Percentiles rank a stretch among this genome's conserved stretches.
Evolutionary conservation across 2,329 filamentous ascomycete species (phyloP).

Genomic region (Talaromyces sp.): DNA sequence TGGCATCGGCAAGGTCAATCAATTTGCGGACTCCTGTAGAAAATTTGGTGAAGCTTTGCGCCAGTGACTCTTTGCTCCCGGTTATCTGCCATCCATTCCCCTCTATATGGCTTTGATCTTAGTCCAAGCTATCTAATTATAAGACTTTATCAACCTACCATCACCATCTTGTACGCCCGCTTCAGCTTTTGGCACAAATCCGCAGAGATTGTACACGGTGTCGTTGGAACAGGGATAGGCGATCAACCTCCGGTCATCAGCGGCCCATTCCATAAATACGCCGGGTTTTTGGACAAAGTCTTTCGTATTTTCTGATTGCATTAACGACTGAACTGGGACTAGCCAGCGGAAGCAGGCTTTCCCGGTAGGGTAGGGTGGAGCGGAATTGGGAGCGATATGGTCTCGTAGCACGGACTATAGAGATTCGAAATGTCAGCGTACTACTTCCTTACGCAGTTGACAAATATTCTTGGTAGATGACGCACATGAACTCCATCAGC

Average conservation of each 20-base stretch:
- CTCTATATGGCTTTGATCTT: not conserved
- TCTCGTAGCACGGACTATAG: constrained; percentile 27
- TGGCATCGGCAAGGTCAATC: constrained; percentile 28
- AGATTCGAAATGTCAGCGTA: too few species aligned
- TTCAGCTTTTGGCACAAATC: constrained; percentile 47
- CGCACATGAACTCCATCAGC: constrained; percentile 31
- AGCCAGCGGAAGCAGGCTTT: constrained; percentile 32
- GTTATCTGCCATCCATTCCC: not conserved
- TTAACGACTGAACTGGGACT: constrained; percentile 23
- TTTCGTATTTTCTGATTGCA: not conserved
- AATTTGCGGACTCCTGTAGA: not conserved
- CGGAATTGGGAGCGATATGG: constrained; percentile 22
- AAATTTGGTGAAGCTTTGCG: not conserved
- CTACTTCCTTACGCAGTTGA: too few species aligned
- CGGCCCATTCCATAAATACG: constrained; percentile 45
- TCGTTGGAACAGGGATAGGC: constrained; percentile 49
- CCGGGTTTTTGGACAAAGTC: constrained; percentile 27
- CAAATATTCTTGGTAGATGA: too few species aligned
- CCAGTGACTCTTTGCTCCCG: not conserved
- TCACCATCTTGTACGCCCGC: not conserved
- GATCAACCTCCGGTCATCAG: constrained; percentile 44
- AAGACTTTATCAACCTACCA: not conserved
- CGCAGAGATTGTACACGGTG: constrained; percentile 48
- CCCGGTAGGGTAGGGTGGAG: constrained; percentile 24
- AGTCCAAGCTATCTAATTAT: not conserved